A percentile compares a stretch with the other conserved stretches of the same genome.
phyloP scores from a whole-genome alignment of 139 green algal genomes.

The Chlamydomonas asymmetrica region DNA sequence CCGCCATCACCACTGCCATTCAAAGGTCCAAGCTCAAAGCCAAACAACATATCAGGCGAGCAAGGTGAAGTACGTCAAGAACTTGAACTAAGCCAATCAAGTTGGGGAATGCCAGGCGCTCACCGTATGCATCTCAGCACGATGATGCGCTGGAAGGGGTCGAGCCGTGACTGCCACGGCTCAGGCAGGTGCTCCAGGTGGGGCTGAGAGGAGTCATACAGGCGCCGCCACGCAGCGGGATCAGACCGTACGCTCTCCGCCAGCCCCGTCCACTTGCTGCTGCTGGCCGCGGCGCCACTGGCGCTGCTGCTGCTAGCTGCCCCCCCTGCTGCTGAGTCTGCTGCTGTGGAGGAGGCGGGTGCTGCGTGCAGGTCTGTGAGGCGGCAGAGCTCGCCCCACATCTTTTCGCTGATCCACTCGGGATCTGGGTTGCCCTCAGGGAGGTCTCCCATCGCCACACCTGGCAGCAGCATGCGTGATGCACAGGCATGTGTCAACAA shows the following conservation, averaged over 20 bases:
- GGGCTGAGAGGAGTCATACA: slow-evolving; percentile 66
- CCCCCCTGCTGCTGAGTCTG: too few relatives aligned
- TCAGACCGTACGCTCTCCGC: slow-evolving; percentile 38
- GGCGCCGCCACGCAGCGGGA: slow-evolving; percentile 40
- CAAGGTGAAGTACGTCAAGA: too few relatives aligned
- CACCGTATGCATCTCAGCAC: slow-evolving; percentile 58
- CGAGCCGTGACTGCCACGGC: slow-evolving; percentile 52
- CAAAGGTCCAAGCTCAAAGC: too few relatives aligned
- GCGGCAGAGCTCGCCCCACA: slow-evolving; percentile 72
- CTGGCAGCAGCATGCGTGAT: too few relatives aligned
- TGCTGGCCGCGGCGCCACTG: slow-evolving; percentile 36
- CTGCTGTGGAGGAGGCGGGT: too few relatives aligned
- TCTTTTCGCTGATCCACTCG: slow-evolving; percentile 62
- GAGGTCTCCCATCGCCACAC: slow-evolving; percentile 64
- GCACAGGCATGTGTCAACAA: too few relatives aligned
- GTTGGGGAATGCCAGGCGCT: too few relatives aligned
- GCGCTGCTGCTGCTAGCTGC: too few relatives aligned
- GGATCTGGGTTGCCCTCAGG: slow-evolving; percentile 59
- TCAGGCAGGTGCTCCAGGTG: slow-evolving; percentile 54
- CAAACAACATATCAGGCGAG: too few relatives aligned
- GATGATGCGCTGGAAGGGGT: slow-evolving; percentile 69
- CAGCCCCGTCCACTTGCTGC: slow-evolving; percentile 41
- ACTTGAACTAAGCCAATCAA: too few relatives aligned
- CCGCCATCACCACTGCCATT: too few relatives aligned
- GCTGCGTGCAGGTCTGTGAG: slow-evolving; percentile 48